Evolutionary conservation across 805 yeast species (phyloP).

Genomic region (Myxozyma nipponensis): DNA sequence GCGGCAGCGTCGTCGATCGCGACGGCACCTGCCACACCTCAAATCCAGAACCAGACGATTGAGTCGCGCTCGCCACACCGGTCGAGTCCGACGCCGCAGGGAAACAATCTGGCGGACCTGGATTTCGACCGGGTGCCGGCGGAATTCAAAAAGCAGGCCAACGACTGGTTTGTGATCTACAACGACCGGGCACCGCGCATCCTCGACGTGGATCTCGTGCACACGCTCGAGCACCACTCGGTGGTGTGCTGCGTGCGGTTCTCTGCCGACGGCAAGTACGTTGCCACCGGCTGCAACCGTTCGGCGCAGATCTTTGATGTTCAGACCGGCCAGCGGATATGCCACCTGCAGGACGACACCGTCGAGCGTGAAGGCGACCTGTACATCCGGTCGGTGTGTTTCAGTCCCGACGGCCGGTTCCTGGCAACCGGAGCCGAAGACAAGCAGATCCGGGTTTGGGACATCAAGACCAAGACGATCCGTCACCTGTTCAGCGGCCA

Average conservation of each 20-base stretch:
- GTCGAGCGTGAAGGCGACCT: slow-evolving; percentile 72
- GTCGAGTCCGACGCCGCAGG: slow-evolving; percentile 27
- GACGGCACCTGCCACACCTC: background rate
- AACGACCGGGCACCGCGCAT: slow-evolving; percentile 77
- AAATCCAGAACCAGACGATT: slow-evolving; percentile 11
- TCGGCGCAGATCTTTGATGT: slow-evolving; percentile 93
- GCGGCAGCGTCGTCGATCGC: slow-evolving; percentile 12
- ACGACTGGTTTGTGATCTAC: slow-evolving; percentile 82
- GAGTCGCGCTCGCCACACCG: slow-evolving; percentile 27
- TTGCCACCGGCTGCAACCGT: slow-evolving; percentile 96
- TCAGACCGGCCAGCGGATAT: slow-evolving; percentile 83
- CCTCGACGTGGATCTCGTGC: slow-evolving; percentile 83
- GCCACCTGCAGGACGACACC: slow-evolving; percentile 78
- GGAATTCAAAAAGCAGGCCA: slow-evolving; percentile 72
- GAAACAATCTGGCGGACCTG: slow-evolving; percentile 50
- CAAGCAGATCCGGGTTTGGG: slow-evolving; percentile 88
- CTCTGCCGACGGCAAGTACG: slow-evolving; percentile 81
- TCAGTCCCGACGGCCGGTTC: slow-evolving; percentile 90
- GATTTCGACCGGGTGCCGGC: slow-evolving; percentile 75
- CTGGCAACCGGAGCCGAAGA: slow-evolving; percentile 88
- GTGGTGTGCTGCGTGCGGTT: slow-evolving; percentile 97
- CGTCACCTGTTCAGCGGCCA: slow-evolving; percentile 81
- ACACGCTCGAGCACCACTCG: slow-evolving; percentile 85
- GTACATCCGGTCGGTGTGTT: slow-evolving; percentile 92
- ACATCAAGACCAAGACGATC: slow-evolving; percentile 77